Conservation (phyloP, 768 basidiomycete species). For the Lactarius quietus region DNA sequence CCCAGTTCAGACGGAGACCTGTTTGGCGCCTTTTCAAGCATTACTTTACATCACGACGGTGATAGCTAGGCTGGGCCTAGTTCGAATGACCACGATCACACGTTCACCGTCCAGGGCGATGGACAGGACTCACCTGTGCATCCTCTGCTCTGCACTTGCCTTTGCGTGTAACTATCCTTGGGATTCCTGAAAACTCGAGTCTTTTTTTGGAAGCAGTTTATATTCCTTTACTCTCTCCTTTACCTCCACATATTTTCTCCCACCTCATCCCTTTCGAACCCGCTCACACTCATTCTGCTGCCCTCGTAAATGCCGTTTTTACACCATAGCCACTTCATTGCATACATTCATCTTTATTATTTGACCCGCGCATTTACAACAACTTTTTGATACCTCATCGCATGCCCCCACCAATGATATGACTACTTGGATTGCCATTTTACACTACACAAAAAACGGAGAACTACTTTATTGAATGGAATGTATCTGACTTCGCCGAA, state of each 20-base stretch:
- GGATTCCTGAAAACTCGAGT: background rate
- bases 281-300: constrained; percentile 12
- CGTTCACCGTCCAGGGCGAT: background rate
- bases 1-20: constrained; percentile 54
- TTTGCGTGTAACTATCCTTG: background rate
- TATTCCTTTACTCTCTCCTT: background rate
- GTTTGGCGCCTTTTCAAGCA: constrained; percentile 86
- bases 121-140: background rate
- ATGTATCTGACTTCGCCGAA: constrained; percentile 1
- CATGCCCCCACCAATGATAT: constrained; percentile 17
- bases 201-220: background rate
- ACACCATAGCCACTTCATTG: constrained; percentile 15
- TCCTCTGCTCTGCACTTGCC: background rate
- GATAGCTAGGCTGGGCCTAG: constrained; percentile 36
- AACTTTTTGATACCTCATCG: constrained; percentile 25
- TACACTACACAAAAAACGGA: constrained; percentile 13
- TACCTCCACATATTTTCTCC: background rate
- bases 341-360: constrained; percentile 19
- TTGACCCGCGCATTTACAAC: constrained; percentile 25
- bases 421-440: constrained; percentile 24
- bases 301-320: constrained; percentile 15
- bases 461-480: constrained; percentile 17
- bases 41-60: constrained; percentile 84
- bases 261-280: background rate
- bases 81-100: background rate